Evolutionary conservation across 176 grass and related monocot species (phyloP).

Genomic region (Eremochloa ophiuroides): DNA sequence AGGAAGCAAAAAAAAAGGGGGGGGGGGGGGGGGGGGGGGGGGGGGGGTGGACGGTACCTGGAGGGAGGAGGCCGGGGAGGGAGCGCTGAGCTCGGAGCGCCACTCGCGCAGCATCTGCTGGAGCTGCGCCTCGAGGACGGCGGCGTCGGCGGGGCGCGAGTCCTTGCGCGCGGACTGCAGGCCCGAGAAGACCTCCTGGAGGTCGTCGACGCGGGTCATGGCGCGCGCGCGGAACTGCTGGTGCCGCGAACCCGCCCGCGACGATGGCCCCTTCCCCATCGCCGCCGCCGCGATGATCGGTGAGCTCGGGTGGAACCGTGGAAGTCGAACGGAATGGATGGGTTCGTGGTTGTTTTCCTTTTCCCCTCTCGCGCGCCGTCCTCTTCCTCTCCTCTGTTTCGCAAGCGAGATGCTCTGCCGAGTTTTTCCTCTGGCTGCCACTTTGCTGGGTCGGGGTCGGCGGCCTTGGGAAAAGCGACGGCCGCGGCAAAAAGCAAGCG

Average conservation of each 20-base stretch:
- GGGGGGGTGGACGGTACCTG: slow-evolving; percentile 29
- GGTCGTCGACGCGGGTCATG: slow-evolving; percentile 82
- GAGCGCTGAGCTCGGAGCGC: slow-evolving; percentile 81
- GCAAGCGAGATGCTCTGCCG: slow-evolving; percentile 22
- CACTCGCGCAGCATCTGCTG: slow-evolving; percentile 97
- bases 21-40: no score
- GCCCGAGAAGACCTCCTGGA: slow-evolving; percentile 88
- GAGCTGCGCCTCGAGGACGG: slow-evolving; percentile 81
- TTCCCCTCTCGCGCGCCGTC: neutral
- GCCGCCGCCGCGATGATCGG: slow-evolving; percentile 8
- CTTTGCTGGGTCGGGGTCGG: slow-evolving; percentile 36
- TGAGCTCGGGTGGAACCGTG: neutral
- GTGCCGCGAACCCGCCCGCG: slow-evolving; percentile 56
- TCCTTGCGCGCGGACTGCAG: slow-evolving; percentile 89
- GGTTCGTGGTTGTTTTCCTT: neutral
- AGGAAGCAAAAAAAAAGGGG: neutral
- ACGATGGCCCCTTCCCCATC: slow-evolving; percentile 63
- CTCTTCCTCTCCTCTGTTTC: neutral
- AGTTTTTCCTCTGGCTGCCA: slow-evolving; percentile 28
- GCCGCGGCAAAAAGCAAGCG: no score
- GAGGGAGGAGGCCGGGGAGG: slow-evolving; percentile 76
- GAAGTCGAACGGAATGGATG: neutral
- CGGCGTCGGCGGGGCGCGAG: slow-evolving; percentile 64
- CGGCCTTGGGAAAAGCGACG: no score
- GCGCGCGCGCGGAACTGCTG: slow-evolving; percentile 82